Percentiles rank a stretch among this genome's conserved stretches.
Evolutionary conservation across 192 early-diverging fungal species (phyloP).

Genomic region (Entomortierella chlamydospora): DNA sequence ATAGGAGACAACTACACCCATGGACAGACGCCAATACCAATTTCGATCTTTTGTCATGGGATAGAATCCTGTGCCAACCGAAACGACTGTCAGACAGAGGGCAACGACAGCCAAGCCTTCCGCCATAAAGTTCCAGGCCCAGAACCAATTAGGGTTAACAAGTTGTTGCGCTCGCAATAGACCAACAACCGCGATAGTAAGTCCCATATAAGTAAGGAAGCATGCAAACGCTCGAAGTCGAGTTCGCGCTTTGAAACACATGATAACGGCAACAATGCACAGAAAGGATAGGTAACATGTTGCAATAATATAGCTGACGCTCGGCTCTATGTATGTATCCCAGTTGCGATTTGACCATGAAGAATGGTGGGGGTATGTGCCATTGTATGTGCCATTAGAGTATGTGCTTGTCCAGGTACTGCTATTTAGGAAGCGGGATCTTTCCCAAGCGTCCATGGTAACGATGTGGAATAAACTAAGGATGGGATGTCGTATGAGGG

Average conservation of each 20-base stretch:
- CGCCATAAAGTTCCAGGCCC: slow-evolving; percentile 38
- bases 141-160: slow-evolving; percentile 20
- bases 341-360: too few relatives aligned
- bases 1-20: slow-evolving; percentile 17
- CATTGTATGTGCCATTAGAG: too few relatives aligned
- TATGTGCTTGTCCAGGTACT: too few relatives aligned
- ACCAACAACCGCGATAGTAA: slow-evolving; percentile 35
- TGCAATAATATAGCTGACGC: slow-evolving; percentile 11
- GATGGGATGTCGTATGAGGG: too few relatives aligned
- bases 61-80: slow-evolving; percentile 43
- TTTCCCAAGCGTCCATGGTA: too few relatives aligned
- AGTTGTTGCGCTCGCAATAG: slow-evolving; percentile 5
- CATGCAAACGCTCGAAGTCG: slow-evolving; percentile 29
- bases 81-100: slow-evolving; percentile 25
- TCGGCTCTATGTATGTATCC: too few relatives aligned
- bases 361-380: too few relatives aligned
- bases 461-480: too few relatives aligned
- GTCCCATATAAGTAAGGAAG: slow-evolving; percentile 20
- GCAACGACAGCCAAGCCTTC: slow-evolving; percentile 20
- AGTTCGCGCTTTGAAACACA: slow-evolving; percentile 17
- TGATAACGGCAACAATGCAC: slow-evolving; percentile 15
- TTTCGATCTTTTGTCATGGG: slow-evolving; percentile 21
- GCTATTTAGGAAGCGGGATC: too few relatives aligned
- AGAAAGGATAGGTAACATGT: slow-evolving; percentile 25
- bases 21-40: slow-evolving; percentile 8